These are phyloP conservation scores for Pyricularia grisea DNA, from an alignment of 2,329 filamentous ascomycete species.

Conservation along the genomic window DNA sequence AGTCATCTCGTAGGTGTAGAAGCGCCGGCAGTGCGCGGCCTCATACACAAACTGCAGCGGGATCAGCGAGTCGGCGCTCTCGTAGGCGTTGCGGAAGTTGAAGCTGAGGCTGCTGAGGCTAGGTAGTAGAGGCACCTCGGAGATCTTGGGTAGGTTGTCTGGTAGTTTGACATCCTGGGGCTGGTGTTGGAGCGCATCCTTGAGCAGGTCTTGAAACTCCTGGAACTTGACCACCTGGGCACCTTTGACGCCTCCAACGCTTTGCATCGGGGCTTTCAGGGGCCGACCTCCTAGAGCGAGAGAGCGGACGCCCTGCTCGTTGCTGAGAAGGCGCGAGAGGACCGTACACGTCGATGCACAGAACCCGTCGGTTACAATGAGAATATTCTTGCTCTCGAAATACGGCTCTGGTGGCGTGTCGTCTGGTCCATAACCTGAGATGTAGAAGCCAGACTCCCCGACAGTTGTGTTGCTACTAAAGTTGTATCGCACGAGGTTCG, in stretches of 20 bases:
- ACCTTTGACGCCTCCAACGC: slow-evolving; percentile 52
- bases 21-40: slow-evolving; percentile 40
- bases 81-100: slow-evolving; percentile 31
- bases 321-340: slow-evolving; percentile 17
- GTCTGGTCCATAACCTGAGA: slow-evolving; percentile 5
- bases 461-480: slow-evolving; percentile 9
- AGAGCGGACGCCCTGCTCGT: slow-evolving; percentile 34
- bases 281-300: slow-evolving; percentile 52
- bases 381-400: slow-evolving; percentile 9
- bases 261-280: slow-evolving; percentile 43
- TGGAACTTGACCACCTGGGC: slow-evolving; percentile 15
- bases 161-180: neutral
- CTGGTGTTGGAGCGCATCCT: slow-evolving; percentile 10
- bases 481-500: slow-evolving; percentile 8
- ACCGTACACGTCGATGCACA: slow-evolving; percentile 18
- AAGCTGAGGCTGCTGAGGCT: slow-evolving; percentile 16
- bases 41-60: slow-evolving; percentile 40
- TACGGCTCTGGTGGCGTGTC: slow-evolving; percentile 2
- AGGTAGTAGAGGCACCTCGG: slow-evolving; percentile 8
- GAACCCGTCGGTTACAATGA: slow-evolving; percentile 14
- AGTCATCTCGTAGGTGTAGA: slow-evolving; percentile 39
- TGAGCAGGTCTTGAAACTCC: slow-evolving; percentile 9
- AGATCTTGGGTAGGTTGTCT: neutral
- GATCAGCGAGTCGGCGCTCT: slow-evolving; percentile 23
- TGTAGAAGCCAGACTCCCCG: slow-evolving; percentile 6